These are phyloP conservation scores for Suillus clintonianus DNA, from an alignment of 768 basidiomycete species.

Conservation along the genomic window DNA sequence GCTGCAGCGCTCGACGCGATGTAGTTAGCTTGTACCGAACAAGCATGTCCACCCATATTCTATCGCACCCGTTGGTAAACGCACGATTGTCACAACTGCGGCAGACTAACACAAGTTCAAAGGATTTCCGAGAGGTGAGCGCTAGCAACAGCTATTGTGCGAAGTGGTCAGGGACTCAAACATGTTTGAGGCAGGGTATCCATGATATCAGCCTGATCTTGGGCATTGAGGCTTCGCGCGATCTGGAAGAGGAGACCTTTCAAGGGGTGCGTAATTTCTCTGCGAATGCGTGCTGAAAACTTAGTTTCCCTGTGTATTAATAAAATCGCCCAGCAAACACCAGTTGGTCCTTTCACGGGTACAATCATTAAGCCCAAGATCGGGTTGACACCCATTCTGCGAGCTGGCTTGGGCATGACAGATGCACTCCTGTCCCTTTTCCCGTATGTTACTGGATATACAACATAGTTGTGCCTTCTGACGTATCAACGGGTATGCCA, in stretches of 20 bases:
- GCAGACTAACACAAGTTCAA: slow-evolving; percentile 57
- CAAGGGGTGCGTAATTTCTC: slow-evolving; percentile 52
- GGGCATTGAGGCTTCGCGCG: slow-evolving; percentile 80
- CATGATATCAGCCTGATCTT: slow-evolving; percentile 74
- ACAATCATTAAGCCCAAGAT: slow-evolving; percentile 72
- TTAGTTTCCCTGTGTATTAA: not conserved
- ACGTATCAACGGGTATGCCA: not conserved
- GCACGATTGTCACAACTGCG: slow-evolving; percentile 74
- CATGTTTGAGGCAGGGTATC: slow-evolving; percentile 55
- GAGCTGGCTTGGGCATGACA: slow-evolving; percentile 93
- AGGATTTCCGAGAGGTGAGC: slow-evolving; percentile 80
- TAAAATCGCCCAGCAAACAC: slow-evolving; percentile 57
- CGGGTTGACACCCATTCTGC: slow-evolving; percentile 87
- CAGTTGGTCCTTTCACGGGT: slow-evolving; percentile 79
- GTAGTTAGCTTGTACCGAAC: not conserved
- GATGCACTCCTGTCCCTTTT: slow-evolving; percentile 85
- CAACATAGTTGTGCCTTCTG: slow-evolving; percentile 1
- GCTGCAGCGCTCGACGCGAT: not conserved
- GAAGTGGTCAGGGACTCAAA: slow-evolving; percentile 4
- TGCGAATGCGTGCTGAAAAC: slow-evolving; percentile 3
- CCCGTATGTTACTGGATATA: slow-evolving; percentile 55
- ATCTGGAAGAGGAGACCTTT: slow-evolving; percentile 63
- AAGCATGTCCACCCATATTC: slow-evolving; percentile 42
- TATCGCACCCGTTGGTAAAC: slow-evolving; percentile 74
- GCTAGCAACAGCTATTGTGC: not conserved